Base-by-base conservation (phyloP, 2,329 filamentous ascomycete genomes). In the Venturia aucupariae region DNA sequence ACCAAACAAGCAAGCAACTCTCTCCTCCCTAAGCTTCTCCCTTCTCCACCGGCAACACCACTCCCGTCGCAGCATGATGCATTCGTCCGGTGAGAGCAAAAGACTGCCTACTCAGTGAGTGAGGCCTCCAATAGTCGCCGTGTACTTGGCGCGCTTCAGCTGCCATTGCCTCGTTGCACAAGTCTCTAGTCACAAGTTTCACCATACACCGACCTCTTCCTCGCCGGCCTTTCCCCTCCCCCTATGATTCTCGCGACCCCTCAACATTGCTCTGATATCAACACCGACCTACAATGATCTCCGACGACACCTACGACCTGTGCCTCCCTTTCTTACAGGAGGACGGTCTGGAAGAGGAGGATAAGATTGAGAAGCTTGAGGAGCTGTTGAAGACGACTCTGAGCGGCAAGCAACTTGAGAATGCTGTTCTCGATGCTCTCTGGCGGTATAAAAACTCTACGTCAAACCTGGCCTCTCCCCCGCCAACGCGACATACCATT, bases 311-410 rank as follows among this genome's bases (percentile, higher is more conserved):
- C 64, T 96, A 95, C 80, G 92, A 97, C 71, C 84, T 94, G 72
- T 96, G 92, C 76, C 85, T 95, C 74, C 90, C 91, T 62, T 85
- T 97, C 73, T 84, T 99, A 68, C 87, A 94, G 79, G 88, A 97
- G 77, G 79, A 86, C 65, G 81, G 83, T 64, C 82, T 96, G 67
- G 90, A 96, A 71, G 94, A 97, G 68, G 94, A 99, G 77, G 93
- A 97, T 73, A 96, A 94, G 81, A 93, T 90, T 60, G 93, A 97
- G 77, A 90, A 85, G 77, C 82, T 97, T 63, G 92, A 97, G 78
- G 89, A 92, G 69, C 82, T 97, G 63, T 81, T 97, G 71, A 88
- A 86, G 76, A 92, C 91, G 8, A 83, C 81, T 38, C 80, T 97
- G 69, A 84, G 83, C 22, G 93, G 92, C 66, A 80, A 86, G 68